Base-by-base conservation (phyloP, 2,329 filamentous ascomycete species). In the Beauveria brongniartii region DNA sequence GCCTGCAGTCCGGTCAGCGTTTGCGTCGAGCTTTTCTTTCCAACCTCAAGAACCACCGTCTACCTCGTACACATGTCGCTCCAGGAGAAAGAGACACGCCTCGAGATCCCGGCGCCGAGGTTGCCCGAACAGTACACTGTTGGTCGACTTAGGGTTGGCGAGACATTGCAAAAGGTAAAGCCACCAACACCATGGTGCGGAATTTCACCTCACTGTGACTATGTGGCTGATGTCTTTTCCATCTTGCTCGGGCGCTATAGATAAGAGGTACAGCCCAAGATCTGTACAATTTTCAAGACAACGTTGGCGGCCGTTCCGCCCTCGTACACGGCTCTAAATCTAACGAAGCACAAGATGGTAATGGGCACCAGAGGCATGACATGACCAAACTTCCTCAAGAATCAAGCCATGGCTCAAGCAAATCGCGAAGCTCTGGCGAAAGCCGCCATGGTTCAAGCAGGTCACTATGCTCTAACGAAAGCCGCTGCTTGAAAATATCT, bases 261-360 rank as follows among this genome's bases (percentile, higher is more conserved):
- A 61, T 61, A 10, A 40, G 59, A 44, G 47, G 54, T 44, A 61
- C 59, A 47, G 53, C 54, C 7, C 59, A 61, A 20, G 59, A 61
- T 18, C 46, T 61, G 9, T 61, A 46, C 28, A 30, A 37, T 14
- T 61, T 61, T 37, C 52, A 14, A 34, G 59, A 61, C 46, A 53
- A 57, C 18, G 22, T 57, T n/a, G 46, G 22, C 20, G 59, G 59
- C 28, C 59, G 59, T 24, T 61, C 59, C 4, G 59, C 59, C 16
- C 59, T 61, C 34, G 53, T 61, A 3, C 54, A 52, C 26, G 53
- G 24, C 46, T 37, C 37, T 16, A 53, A 55, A 4, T 30, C 43
- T 16, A 18, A 10, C 24, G 52, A 50, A 37, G 18, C 52, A 37
- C 44, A 50, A 10, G 8, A 20, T 16, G 52, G 22, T 26, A 37